Evolutionary conservation across 2,329 filamentous ascomycete species (phyloP), one percentile per base, ranked within the genome.

Genomic region (Cryphonectria carpinicola): DNA sequence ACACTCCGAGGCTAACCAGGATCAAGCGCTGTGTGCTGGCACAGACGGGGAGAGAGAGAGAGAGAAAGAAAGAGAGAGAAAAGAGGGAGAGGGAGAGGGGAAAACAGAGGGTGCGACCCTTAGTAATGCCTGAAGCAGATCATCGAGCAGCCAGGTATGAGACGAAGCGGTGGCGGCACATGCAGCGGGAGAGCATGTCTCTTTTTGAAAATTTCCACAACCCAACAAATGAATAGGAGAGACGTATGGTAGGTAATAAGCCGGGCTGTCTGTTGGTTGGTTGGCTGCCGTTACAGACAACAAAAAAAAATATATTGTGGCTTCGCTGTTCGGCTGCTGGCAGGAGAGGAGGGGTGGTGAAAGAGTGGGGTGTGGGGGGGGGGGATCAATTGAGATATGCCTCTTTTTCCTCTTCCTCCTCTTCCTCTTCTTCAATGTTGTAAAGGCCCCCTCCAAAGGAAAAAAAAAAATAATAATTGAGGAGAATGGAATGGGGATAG

Each of bases 151-250:
- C 35, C 32, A 39, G 58, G 58, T 35, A 19, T 25, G 4, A 13
- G 11, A 61, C n/a, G 58, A 10, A 35, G 25, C 32, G 28, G 28
- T 2, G 35, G 54, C 32, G 35, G 37, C 32, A 60, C 58, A 66
- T 66, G 61, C 52, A 65, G 60, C 64, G 35, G 60, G 43, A 69
- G 37, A 4, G 61, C 68, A 72, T 70, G 52, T 67, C 65, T 65
- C 58, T 37, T 25, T 25, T 49, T 22, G 54, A 56, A 56, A 56
- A 56, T 4, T 22, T 14, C n/a, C n/a, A 56, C 52, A 13, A 25
- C 13, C 13, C 14, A 28, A 28, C 8, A 17, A 56, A 56, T 14
- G 41, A 39, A 11, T 13, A 61, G 32, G 19, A 25, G 17, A 22
- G 32, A 61, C 11, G 22, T 37, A 10, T 49, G 46, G 46, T 10